Evolutionary conservation across 176 grass and related monocot species (phyloP), one percentile per base, ranked within the genome.

Genomic region (Raddia guianensis): DNA sequence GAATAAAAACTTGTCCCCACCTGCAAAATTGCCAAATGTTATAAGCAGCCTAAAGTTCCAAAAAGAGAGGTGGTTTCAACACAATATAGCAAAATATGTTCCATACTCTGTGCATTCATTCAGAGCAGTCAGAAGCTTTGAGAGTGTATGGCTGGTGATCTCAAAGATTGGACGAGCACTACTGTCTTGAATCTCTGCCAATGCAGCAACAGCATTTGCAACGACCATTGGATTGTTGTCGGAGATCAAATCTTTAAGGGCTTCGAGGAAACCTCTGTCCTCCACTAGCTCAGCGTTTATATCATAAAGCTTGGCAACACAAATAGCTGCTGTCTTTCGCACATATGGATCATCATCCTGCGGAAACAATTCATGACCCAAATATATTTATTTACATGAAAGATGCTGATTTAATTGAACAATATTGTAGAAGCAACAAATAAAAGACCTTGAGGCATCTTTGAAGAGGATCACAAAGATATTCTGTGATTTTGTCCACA

Each of bases 161-260:
- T 99, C 92, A 91, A 99, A 99, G 53, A 93, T 91, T 59, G 92
- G 90, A 18, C 76, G 75, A 51, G 83, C 69, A 68, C 96, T 95
- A 67, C 64, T 95, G 37, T 99, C 96, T 72, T 99, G 86, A 90
- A 99, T 95, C 89, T 99, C 96, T 68, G 96, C 96, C 56, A 99
- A 82, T 8, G 96, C 96, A 75, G 96, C 96, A 86, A 99, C 96
- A 49, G 96, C 96, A 95, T 99, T 99, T 91, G 96, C 96, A 75
- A 99, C 96, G 34, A 99, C 96, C 96, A 99, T 99, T 68, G 96
- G 96, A 89, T 99, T 99, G 72, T 99, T 99, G 80, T 99, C 96
- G 73, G 92, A 99, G 66, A 99, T 99, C 71, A 99, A 90, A 77
- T 99, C 92, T 53, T 93, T 99, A 49, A 95, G 88, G 57, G 87